Conservation (phyloP, 306 rosid species). For the Fragaria vesca region DNA sequence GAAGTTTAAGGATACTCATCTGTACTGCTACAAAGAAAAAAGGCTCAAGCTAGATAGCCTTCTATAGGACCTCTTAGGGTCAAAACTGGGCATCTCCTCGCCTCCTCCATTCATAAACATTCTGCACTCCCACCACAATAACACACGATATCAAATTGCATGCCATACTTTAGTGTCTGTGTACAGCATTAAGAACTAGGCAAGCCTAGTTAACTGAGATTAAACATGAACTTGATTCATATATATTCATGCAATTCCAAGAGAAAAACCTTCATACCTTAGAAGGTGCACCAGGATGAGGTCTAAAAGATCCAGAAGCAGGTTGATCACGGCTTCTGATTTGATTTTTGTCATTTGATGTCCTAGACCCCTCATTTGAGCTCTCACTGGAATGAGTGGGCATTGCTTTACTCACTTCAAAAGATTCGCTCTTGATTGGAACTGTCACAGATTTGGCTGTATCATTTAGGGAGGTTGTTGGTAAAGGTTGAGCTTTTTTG, state of each 20-base stretch:
- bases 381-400: slow-evolving; percentile 24
- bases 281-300: slow-evolving; percentile 39
- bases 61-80: background rate
- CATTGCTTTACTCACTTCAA: slow-evolving; percentile 27
- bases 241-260: background rate
- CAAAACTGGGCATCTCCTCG: background rate
- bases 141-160: background rate
- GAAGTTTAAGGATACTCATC: background rate
- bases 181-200: background rate
- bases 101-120: background rate
- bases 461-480: slow-evolving; percentile 19
- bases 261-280: slow-evolving; percentile 43
- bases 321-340: slow-evolving; percentile 29
- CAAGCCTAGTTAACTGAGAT: background rate
- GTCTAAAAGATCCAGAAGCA: slow-evolving; percentile 29
- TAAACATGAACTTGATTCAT: background rate
- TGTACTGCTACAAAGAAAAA: background rate
- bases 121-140: background rate
- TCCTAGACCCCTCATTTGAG: slow-evolving; percentile 16
- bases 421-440: slow-evolving; percentile 22
- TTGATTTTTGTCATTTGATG: slow-evolving; percentile 30
- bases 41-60: background rate
- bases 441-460: slow-evolving; percentile 10
- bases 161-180: background rate
- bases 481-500: slow-evolving; percentile 48